phyloP scores from a whole-genome alignment of 164 flowering plant species.

The Stephania cephalantha region DNA sequence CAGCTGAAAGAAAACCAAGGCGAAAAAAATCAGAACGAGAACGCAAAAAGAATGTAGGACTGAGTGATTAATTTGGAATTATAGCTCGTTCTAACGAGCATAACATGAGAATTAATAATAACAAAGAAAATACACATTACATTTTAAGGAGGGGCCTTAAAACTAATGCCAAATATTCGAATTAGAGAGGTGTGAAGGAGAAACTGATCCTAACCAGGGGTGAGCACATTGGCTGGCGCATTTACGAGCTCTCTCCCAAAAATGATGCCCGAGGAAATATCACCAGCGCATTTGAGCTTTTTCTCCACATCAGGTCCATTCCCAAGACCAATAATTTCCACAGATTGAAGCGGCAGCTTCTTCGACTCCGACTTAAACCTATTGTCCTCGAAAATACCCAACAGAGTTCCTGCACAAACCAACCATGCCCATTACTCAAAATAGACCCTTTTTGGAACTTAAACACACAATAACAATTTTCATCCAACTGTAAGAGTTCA shows the following conservation, averaged over 20 bases:
- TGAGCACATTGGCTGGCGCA: constrained; percentile 94
- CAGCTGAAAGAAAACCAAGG: constrained; percentile 37
- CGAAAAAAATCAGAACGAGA: not conserved
- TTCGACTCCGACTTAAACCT: constrained; percentile 85
- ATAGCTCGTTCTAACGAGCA: no score
- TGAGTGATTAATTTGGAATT: not conserved
- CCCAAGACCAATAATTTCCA: constrained; percentile 88
- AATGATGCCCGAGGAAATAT: constrained; percentile 71
- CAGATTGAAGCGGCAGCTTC: constrained; percentile 52
- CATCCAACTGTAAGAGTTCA: not conserved
- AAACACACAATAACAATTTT: not conserved
- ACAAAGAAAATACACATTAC: no score
- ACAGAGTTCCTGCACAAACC: constrained; percentile 50
- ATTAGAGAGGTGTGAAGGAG: not conserved
- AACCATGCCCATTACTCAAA: constrained; percentile 5
- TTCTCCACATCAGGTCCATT: constrained; percentile 74
- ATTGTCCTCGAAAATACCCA: constrained; percentile 73
- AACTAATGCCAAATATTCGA: not conserved
- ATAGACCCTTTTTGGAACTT: not conserved
- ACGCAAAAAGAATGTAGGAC: not conserved
- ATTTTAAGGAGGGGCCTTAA: no score
- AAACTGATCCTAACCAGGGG: constrained; percentile 61
- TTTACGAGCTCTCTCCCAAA: constrained; percentile 86
- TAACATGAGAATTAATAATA: not conserved
- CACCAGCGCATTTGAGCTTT: constrained; percentile 64